Evolutionary conservation across 345 rosid species (phyloP), one percentile per base, ranked within the genome.

Genomic region (Populus euphratica): DNA sequence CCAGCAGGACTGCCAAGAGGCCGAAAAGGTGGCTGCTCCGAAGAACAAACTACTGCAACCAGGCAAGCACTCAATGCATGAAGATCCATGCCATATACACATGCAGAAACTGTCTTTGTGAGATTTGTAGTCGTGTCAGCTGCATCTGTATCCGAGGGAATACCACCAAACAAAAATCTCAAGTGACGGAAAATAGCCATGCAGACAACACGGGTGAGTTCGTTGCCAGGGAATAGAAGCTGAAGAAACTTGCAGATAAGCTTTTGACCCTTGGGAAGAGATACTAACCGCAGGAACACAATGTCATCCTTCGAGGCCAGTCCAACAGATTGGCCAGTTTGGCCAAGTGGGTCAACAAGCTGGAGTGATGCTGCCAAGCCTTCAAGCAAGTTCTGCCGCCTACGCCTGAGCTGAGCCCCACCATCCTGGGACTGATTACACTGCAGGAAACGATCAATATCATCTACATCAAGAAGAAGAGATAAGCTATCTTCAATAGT

Each of bases 21-120:
- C 16, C 99, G 87, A 47, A 96, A 92, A 14, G 98, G 99, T 1
- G 99, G 99, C 87, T 94, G 98, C 83, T 96, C 99, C 27, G 90
- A 88, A 41, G 99, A 96, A 79, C 99, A 96, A 77, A 96, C 99
- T 77, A 96, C 97, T 31, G 99, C 98, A 64, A 93, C 97, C 75
- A 96, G 96, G 84, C 99, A 96, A 39, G 92, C 94, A 76, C 99
- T 89, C 20, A 96, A 86, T 47, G 99, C 90, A 74, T 89, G 91
- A 21, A 93, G 90, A 78, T 96, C 97, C 99, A 96, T 96, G 54
- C 87, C 87, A 72, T 79, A 83, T 56, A 96, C 88, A 74, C 94
- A 93, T 8, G 79, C 80, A 12, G 90, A 87, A 65, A 96, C 93
- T 0, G 89, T 83, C 80, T 90, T 86, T 8, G 93, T 90, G 56